phyloP scores from a whole-genome alignment of 257 asterid species.

The Penstemon newberryi region DNA sequence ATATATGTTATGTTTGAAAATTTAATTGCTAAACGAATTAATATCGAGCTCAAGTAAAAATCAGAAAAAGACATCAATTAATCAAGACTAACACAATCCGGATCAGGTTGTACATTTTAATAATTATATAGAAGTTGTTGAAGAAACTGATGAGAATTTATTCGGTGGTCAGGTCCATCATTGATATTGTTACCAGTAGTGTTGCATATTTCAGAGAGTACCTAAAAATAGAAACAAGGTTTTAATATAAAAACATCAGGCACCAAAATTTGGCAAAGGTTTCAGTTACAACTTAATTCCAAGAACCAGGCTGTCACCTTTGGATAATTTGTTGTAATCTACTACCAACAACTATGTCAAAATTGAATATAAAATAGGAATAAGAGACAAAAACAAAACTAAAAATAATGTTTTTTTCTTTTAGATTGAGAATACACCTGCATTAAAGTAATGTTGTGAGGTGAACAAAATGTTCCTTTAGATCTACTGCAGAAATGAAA shows the following conservation, averaged over 20 bases:
- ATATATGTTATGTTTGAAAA: no score
- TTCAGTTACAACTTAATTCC: slow-evolving; percentile 23
- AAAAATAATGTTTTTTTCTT: slow-evolving; percentile 9
- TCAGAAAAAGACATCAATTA: neutral
- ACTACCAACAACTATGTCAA: neutral
- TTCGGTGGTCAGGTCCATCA: neutral
- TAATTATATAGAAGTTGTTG: neutral
- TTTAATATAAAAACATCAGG: neutral
- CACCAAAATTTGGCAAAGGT: neutral
- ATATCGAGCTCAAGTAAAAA: no score
- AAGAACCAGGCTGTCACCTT: slow-evolving; percentile 38
- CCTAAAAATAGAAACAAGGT: neutral
- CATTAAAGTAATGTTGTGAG: slow-evolving; percentile 25
- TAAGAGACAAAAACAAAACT: slow-evolving; percentile 3
- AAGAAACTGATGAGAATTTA: neutral
- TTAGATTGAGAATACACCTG: slow-evolving; percentile 31
- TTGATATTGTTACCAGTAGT: neutral
- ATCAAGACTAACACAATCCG: neutral
- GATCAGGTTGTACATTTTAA: neutral
- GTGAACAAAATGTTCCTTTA: slow-evolving; percentile 26
- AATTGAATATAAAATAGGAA: neutral
- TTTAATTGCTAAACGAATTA: no score
- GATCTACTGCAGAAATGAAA: slow-evolving; percentile 25
- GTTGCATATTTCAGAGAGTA: neutral
- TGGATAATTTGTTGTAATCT: slow-evolving; percentile 27